Base-by-base conservation (phyloP, 2,329 filamentous ascomycete species). In the Claviceps humidiphila region DNA sequence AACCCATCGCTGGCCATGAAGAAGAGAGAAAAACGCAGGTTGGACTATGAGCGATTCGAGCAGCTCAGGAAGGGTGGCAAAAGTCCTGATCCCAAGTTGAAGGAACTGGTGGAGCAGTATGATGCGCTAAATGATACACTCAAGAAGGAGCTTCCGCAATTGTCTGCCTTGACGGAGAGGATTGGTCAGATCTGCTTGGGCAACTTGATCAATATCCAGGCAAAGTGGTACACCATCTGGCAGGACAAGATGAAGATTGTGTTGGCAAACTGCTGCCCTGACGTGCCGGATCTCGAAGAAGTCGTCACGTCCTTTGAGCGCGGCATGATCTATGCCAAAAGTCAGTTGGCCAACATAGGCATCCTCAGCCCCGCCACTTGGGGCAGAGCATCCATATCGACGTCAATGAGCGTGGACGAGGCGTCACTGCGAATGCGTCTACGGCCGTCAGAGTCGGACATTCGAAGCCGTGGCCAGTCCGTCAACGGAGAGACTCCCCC, bases 1-100 rank as follows among this genome's bases (percentile, higher is more conserved):
- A 86, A 87, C 39, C 89, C 91, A 2, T 87, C 89, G 48, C 79
- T 89, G 54, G 85, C 93, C 4, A 95, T 97, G 81, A 87, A 89
- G 64, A 95, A 97, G 71, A 85, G 93, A 24, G 85, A 90, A 60
- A 97, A 97, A 72, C 84, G 88, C n/a, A 79, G 94, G 14, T 72
- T 91, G 16, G 89, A 96, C 63, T 97, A 87, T 66, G 88, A 91
- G 58, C 86, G 86, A 59, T 88, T 81, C 59, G 83, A 87, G 61
- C 80, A 85, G 58, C 76, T 90, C 54, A 84, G 85, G 62, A 86
- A 89, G 45, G 77, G 81, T 38, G 88, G 89, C 56, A 90, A 94
- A 67, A 94, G 88, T 59, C 75, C 89, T 13, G 91, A 97, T 65
- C 85, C 89, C 61, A 93, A 91, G 65, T 84, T 90, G 4, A 74